Percentiles rank a stretch among this genome's conserved stretches.
Conservation (phyloP, 1,284 basidiomycete species). For the Ganoderma lingzhi region DNA sequence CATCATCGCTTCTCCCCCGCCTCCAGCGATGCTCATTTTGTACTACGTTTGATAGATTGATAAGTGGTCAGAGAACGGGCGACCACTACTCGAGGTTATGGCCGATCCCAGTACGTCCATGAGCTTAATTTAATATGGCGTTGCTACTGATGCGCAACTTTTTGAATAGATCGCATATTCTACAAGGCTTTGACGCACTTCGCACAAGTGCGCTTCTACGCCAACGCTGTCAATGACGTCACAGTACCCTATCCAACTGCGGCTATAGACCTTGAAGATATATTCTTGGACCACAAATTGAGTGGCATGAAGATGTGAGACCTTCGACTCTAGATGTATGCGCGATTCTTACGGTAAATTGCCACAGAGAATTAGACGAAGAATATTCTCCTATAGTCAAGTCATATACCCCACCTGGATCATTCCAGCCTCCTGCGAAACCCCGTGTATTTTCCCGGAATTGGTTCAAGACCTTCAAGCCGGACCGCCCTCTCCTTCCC, state of each 20-base stretch:
- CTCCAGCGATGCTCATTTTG: neutral
- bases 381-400: constrained; percentile 64
- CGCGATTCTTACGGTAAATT: neutral
- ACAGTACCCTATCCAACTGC: constrained; percentile 88
- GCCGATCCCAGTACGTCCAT: constrained; percentile 76
- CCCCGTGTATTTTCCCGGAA: constrained; percentile 49
- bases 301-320: constrained; percentile 72
- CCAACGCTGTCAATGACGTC: constrained; percentile 82
- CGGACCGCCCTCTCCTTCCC: constrained; percentile 57
- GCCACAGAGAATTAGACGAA: constrained; percentile 60
- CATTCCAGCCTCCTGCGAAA: constrained; percentile 47
- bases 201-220: constrained; percentile 79
- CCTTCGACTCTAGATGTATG: neutral
- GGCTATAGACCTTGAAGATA: constrained; percentile 75
- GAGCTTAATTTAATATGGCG: too few species aligned
- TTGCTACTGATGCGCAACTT: neutral
- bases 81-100: constrained; percentile 85
- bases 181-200: constrained; percentile 80
- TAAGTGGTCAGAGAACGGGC: constrained; percentile 73
- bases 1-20: neutral
- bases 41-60: constrained; percentile 51
- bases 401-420: constrained; percentile 51
- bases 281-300: constrained; percentile 64
- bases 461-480: constrained; percentile 55
- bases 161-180: constrained; percentile 71